These are phyloP conservation scores for Brettanomyces custersianus DNA, from an alignment of 805 yeast genomes.

Conservation along the genomic window DNA sequence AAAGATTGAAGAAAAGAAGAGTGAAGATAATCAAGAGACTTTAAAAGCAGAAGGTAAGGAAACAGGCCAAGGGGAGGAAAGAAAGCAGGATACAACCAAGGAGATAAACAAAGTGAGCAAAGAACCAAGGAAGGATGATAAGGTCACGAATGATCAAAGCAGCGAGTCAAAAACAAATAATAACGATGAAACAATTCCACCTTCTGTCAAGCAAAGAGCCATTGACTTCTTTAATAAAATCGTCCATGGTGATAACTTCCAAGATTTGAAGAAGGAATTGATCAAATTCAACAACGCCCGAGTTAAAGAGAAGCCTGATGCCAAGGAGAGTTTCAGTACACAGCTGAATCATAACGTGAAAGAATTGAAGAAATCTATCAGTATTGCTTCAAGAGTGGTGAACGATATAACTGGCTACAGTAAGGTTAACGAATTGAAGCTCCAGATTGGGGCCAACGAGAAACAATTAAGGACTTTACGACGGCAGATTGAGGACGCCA, in stretches of 20 bases:
- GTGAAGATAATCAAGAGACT: too few relatives aligned
- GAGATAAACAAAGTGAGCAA: neutral
- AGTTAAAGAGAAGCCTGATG: constrained; percentile 14
- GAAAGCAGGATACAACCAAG: too few relatives aligned
- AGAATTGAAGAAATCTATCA: constrained; percentile 47
- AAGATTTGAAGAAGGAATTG: constrained; percentile 23
- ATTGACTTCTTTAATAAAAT: constrained; percentile 16
- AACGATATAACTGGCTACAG: constrained; percentile 92
- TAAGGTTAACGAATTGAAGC: constrained; percentile 62
- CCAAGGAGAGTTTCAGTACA: constrained; percentile 28
- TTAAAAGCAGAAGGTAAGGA: too few relatives aligned
- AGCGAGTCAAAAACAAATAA: neutral
- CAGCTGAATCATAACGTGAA: constrained; percentile 41
- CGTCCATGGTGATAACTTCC: constrained; percentile 25
- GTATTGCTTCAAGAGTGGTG: constrained; percentile 56
- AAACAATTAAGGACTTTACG: constrained; percentile 39
- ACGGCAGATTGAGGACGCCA: constrained; percentile 36
- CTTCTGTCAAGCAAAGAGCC: neutral
- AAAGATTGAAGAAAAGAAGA: too few relatives aligned
- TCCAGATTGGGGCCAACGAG: constrained; percentile 51
- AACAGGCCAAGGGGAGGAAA: too few relatives aligned
- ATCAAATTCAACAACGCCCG: constrained; percentile 19
- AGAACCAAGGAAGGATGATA: neutral
- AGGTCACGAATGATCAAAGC: neutral
- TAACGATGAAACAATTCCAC: neutral